These are phyloP conservation scores for Lactifluus pinguis DNA, from an alignment of 768 basidiomycete species.

Conservation along the genomic window DNA sequence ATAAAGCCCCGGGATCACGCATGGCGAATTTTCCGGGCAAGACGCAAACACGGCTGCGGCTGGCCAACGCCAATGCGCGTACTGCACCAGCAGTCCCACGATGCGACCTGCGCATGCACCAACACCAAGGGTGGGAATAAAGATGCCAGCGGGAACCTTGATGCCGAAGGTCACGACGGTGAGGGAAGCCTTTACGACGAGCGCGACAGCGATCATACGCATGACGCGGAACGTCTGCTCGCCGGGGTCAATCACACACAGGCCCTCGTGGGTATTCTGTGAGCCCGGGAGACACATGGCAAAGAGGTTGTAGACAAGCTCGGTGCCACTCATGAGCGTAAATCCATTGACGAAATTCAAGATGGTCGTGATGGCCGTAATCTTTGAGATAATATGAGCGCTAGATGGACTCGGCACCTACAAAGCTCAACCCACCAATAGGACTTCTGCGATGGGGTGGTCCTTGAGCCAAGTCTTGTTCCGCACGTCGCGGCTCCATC, in stretches of 20 bases:
- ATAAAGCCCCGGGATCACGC: slow-evolving; percentile 85
- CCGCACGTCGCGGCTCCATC: slow-evolving; percentile 79
- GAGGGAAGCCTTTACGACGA: slow-evolving; percentile 71
- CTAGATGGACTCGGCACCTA: neutral
- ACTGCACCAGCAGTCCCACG: slow-evolving; percentile 73
- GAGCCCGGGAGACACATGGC: slow-evolving; percentile 67
- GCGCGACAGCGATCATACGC: slow-evolving; percentile 57
- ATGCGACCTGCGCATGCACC: slow-evolving; percentile 91
- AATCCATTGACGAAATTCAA: slow-evolving; percentile 85
- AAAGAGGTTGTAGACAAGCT: slow-evolving; percentile 88
- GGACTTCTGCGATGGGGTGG: slow-evolving; percentile 78
- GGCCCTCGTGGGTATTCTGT: slow-evolving; percentile 45
- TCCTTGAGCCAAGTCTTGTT: slow-evolving; percentile 70
- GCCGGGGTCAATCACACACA: slow-evolving; percentile 64
- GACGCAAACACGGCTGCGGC: slow-evolving; percentile 48
- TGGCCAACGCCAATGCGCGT: slow-evolving; percentile 57
- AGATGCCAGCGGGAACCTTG: slow-evolving; percentile 87
- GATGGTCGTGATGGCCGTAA: slow-evolving; percentile 66
- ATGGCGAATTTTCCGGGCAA: slow-evolving; percentile 58
- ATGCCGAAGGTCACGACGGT: slow-evolving; percentile 92
- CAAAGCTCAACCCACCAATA: slow-evolving; percentile 45
- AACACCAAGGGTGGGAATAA: slow-evolving; percentile 91
- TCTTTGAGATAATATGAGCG: slow-evolving; percentile 33
- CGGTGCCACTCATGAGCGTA: slow-evolving; percentile 90
- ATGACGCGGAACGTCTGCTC: slow-evolving; percentile 53